phyloP scores from a whole-genome alignment of 208 protist species.

The Trypanosoma mega region DNA sequence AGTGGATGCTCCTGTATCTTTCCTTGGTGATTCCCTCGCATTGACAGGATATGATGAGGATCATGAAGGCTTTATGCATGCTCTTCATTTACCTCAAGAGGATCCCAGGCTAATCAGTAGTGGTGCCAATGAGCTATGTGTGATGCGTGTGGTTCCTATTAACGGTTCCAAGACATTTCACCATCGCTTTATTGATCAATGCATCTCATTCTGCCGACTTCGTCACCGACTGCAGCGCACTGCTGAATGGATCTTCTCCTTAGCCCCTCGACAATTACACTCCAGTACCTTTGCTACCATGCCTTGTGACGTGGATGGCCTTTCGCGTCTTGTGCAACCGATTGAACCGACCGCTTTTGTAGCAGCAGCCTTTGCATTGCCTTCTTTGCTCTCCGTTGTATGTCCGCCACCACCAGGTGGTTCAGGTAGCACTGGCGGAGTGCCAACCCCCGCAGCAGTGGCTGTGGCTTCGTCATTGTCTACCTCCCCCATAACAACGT shows the following conservation, averaged over 20 bases:
- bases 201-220: constrained; percentile 23
- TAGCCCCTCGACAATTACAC: not conserved
- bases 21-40: not conserved
- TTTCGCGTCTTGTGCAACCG: constrained; percentile 29
- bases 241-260: constrained; percentile 24
- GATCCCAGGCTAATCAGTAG: not conserved
- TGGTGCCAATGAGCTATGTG: constrained; percentile 15
- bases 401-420: not conserved
- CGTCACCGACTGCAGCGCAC: constrained; percentile 19
- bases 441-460: not conserved
- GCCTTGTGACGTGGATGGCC: constrained; percentile 25
- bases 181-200: constrained; percentile 12
- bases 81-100: not conserved
- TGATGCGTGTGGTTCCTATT: constrained; percentile 24
- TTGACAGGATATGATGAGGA: not conserved
- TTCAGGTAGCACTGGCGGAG: not conserved
- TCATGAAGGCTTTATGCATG: constrained; percentile 19
- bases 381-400: constrained; percentile 29
- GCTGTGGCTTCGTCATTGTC: not conserved
- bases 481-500: too few species aligned
- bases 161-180: constrained; percentile 27
- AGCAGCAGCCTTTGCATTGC: constrained; percentile 45
- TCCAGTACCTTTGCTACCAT: not conserved
- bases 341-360: constrained; percentile 54
- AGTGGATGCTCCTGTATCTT: constrained; percentile 13